Base-by-base conservation (phyloP, 257 asterid genomes). In the Datura wrightii region DNA sequence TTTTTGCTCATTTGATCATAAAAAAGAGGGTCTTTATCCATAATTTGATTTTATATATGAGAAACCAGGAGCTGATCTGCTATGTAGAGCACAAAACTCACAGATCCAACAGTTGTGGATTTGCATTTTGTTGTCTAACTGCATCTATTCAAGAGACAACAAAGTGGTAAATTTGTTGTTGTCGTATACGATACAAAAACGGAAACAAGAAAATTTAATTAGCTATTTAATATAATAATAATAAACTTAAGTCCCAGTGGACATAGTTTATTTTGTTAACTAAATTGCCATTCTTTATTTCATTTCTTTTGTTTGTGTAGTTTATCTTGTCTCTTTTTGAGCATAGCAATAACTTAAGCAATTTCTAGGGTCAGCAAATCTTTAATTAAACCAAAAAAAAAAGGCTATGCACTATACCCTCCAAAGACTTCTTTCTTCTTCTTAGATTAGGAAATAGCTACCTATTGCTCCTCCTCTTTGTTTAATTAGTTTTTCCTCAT, bases 281-380 rank as follows among this genome's bases (percentile, higher is more conserved):
- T 42, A 71, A 42, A 42, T 8, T 71, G 41, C 10, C 56, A 44
- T 5, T 46, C n/a, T 72, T 72, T 46, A 44, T 19, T 82, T 71
- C 19, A 44, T 44, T n/a, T 10, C 11, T 41, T 70, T 16, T 41
- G 10, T 44, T 24, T 42, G 18, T 71, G 56, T 85, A 87, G 88
- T 79, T 84, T 85, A 59, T 85, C 69, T 87, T 60, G n/a, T 46
- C 80, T 72, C 80, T 72, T 19, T 46, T 37, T 78, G 74, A 85
- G 83, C 86, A 81, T 80, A 42, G 80, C 85, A 83, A 83, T 85
- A 85, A 86, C 82, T 83, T 82, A 87, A 85, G 86, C 90, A 84
- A 80, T 79, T 84, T 89, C 86, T 85, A 83, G 89, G 67, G 83
- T 83, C 89, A 84, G 86, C 82, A 16, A 50, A 52, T 79, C 88